Base-by-base conservation (phyloP, 192 early-diverging fungal genomes). In the Linnemannia hyalina region DNA sequence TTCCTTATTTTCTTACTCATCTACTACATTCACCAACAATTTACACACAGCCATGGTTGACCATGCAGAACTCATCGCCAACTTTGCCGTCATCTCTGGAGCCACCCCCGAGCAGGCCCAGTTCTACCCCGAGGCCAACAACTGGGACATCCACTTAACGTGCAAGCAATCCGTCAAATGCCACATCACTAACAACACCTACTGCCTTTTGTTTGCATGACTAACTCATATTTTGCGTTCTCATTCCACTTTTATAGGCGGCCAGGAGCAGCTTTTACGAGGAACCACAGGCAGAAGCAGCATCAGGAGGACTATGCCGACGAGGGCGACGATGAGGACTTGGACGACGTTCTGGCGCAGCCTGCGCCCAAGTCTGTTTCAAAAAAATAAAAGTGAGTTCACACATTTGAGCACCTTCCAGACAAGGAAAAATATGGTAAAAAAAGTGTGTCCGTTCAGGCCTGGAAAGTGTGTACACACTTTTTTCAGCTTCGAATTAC, bases 91-190 rank as follows among this genome's bases (percentile, higher is more conserved):
- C 15, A 88, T 95, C 75, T 92, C 90, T 41, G 86, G 88, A 1
- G 88, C 90, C 70, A 82, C 90, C 15, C 89, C 90, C 23, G 87
- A 91, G 35, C 90, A 93, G 86, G 95, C 95, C 16, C 83, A 89
- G 44, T 96, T 96, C 84, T 96, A 92, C 72, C 89, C 96, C 15
- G 95, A 95, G 82, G 93, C 92, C 32, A 93, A 91, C 88, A 93
- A 94, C 69, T 96, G 96, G 96, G 91, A 97, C 89, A 73, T 97
- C 42, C 89, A 95, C 74, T 93, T 95, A 93, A 76, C 54, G n/a
- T 16, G 71, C 13, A 73, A 6, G 2, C 23, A 2, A 36, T 6
- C 47, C 16, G 47, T 4, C 47, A 49, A 49, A 49, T 2, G 41
- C 10, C n/a, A n/a, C 40, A 47, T 3, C n/a, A 57, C 46, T 6